Base-by-base conservation (phyloP, 306 rosid genomes). In the Luffa acutangula region DNA sequence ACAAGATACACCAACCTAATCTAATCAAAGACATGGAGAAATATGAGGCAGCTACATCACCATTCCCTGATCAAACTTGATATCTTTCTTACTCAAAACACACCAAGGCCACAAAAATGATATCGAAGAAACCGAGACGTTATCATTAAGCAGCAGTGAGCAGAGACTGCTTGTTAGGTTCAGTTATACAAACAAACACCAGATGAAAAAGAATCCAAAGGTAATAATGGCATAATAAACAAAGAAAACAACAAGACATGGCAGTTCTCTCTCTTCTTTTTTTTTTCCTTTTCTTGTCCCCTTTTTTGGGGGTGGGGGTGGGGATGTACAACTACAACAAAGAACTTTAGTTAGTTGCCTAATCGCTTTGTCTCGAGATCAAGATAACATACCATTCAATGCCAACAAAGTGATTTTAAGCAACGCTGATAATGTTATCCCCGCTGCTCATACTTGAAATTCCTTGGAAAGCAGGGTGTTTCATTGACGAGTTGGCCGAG, bases 351-450 rank as follows among this genome's bases (percentile, higher is more conserved):
- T 81, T 53, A 76, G 33, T 60, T 60, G 66, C 31, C 78, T 67
- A 64, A 42, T 46, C 59, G 36, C 36, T 64, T 46, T 54, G 59
- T 39, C 66, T n/a, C 82, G 58, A 33, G 42, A 9, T 60, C 37
- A 54, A 6, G 21, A 43, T 9, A 76, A 57, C 42, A 20, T 77
- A 77, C 65, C 80, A 60, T 77, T n/a, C 15, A 39, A 21, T 39
- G 25, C 67, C 39, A n/a, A 58, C 54, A 15, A 77, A 58, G 52
- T 39, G 80, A 70, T 48, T 60, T 91, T 62, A 93, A 82, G 98
- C 93, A 85, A 96, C 99, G 17, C 91, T 86, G 83, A 96, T 91
- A 75, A 88, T 79, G 87, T 78, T 85, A 84, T 95, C 99, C 52
- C 97, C 88, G 8, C 86, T 89, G 80, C 74, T 86, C 78, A 95